phyloP scores from a whole-genome alignment of 176 grass and related monocot genomes.

The Rhipidocladum racemiflorum region DNA sequence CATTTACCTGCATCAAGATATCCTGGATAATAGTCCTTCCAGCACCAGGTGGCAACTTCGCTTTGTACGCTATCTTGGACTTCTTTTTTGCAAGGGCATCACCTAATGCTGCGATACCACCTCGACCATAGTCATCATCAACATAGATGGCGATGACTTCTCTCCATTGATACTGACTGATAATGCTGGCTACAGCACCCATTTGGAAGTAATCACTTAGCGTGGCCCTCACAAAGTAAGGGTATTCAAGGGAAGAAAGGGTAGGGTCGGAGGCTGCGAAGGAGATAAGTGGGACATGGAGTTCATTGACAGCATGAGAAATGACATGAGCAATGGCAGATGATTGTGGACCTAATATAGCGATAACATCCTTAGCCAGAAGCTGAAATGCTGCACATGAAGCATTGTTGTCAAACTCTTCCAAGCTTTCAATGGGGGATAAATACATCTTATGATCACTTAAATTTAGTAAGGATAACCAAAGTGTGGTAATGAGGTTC shows the following conservation, averaged over 20 bases:
- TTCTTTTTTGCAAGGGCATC: slow-evolving; percentile 60
- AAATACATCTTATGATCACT: background rate
- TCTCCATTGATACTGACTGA: slow-evolving; percentile 61
- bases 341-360: slow-evolving; percentile 72
- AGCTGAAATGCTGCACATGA: slow-evolving; percentile 63
- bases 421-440: background rate
- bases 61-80: slow-evolving; percentile 64
- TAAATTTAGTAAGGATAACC: background rate
- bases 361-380: slow-evolving; percentile 50
- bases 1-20: slow-evolving; percentile 58
- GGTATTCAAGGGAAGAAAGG: slow-evolving; percentile 70
- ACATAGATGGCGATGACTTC: slow-evolving; percentile 69
- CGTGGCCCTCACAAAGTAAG: slow-evolving; percentile 72
- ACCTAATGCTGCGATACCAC: slow-evolving; percentile 58
- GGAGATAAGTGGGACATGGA: slow-evolving; percentile 68
- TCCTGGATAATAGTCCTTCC: slow-evolving; percentile 34
- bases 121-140: slow-evolving; percentile 81
- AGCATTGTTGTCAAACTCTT: slow-evolving; percentile 25
- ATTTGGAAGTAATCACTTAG: slow-evolving; percentile 71
- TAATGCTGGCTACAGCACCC: slow-evolving; percentile 55
- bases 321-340: slow-evolving; percentile 73
- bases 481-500: background rate
- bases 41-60: slow-evolving; percentile 55
- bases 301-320: slow-evolving; percentile 61
- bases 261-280: slow-evolving; percentile 69